A percentile compares a stretch with the other conserved stretches of the same genome.
These are phyloP conservation scores for Thalassiosira exigua DNA, from an alignment of 352 stramenopile genomes.

Conservation along the genomic window DNA sequence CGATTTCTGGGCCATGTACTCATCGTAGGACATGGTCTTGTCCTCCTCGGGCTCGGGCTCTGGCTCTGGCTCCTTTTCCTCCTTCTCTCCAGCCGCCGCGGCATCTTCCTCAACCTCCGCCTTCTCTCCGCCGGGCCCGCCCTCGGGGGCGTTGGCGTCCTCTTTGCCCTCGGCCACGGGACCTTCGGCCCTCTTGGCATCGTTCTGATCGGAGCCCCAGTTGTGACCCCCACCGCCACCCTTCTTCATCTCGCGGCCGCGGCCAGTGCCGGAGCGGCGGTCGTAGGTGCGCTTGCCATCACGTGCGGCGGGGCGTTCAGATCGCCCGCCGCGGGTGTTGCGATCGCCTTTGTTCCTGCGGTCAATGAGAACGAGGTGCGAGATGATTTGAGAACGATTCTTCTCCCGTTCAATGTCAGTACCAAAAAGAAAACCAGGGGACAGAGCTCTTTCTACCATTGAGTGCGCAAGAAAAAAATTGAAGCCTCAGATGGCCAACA, in stretches of 20 bases:
- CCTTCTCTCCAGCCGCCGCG: constrained; percentile 47
- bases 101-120: constrained; percentile 52
- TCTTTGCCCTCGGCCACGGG: constrained; percentile 83
- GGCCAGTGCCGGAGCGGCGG: constrained; percentile 93
- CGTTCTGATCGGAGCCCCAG: constrained; percentile 92
- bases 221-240: constrained; percentile 93
- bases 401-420: too few relatives aligned
- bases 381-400: too few relatives aligned
- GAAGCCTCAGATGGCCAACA: too few relatives aligned
- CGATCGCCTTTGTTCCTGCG: constrained; percentile 62
- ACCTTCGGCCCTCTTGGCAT: constrained; percentile 91
- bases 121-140: constrained; percentile 75
- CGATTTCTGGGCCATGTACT: constrained; percentile 79
- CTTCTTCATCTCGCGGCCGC: constrained; percentile 95
- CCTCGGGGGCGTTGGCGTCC: constrained; percentile 88
- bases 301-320: constrained; percentile 55
- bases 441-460: too few relatives aligned
- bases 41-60: constrained; percentile 75
- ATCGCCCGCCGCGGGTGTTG: constrained; percentile 74
- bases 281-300: constrained; percentile 91
- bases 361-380: too few relatives aligned
- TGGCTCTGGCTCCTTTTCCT: constrained; percentile 45
- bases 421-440: too few relatives aligned
- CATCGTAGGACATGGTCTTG: constrained; percentile 82
- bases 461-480: too few relatives aligned